phyloP scores from a whole-genome alignment of 176 grass and related monocot genomes.

The Musa acuminata region DNA sequence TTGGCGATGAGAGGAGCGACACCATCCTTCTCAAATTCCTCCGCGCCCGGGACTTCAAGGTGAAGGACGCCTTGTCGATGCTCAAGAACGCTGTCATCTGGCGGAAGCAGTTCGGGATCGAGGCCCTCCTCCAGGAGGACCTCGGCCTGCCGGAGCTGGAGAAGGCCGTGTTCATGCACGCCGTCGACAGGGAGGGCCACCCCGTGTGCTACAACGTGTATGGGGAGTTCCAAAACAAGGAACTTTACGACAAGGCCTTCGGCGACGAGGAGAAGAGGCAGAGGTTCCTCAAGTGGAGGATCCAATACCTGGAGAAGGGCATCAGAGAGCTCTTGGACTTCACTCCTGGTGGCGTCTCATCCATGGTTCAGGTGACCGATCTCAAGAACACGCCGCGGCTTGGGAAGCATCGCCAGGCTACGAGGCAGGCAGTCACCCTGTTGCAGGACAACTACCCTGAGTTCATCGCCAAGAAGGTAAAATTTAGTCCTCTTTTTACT shows the following conservation, averaged over 20 bases:
- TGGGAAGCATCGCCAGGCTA: constrained; percentile 80
- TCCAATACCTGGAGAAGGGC: constrained; percentile 81
- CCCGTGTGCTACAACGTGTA: constrained; percentile 91
- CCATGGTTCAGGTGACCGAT: constrained; percentile 92
- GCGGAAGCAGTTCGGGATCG: constrained; percentile 90
- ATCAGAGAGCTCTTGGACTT: constrained; percentile 74
- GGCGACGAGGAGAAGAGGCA: constrained; percentile 83
- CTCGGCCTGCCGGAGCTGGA: constrained; percentile 69
- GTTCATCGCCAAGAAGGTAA: constrained; percentile 96
- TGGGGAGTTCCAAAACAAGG: constrained; percentile 94
- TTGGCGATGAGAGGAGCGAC: constrained; percentile 66
- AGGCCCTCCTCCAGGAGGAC: constrained; percentile 48
- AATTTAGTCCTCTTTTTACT: not conserved
- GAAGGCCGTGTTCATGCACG: constrained; percentile 71
- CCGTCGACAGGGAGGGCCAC: constrained; percentile 58
- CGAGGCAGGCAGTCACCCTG: constrained; percentile 61
- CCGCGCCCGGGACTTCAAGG: constrained; percentile 81
- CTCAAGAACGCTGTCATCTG: constrained; percentile 66
- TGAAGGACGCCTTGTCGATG: constrained; percentile 87
- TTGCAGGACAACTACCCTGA: constrained; percentile 96
- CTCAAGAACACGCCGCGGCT: constrained; percentile 87
- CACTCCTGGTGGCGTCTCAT: constrained; percentile 49
- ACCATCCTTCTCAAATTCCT: constrained; percentile 95
- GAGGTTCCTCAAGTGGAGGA: constrained; percentile 94
- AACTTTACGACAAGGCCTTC: constrained; percentile 93